phyloP scores from a whole-genome alignment of 108 stramenopile species.

The Asterionellopsis glacialis region DNA sequence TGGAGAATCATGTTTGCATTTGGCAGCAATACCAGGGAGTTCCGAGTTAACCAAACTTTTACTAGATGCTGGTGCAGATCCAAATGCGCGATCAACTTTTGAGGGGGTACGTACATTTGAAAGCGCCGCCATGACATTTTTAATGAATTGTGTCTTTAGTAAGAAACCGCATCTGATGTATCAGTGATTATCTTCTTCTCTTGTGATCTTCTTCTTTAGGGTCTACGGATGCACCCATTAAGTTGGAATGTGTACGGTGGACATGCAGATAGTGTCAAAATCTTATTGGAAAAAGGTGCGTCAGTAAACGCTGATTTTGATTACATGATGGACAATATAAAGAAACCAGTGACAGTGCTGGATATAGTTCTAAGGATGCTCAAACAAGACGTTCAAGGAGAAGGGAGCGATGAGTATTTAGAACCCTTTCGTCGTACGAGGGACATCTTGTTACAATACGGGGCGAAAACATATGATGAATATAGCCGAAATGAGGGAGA shows the following conservation, averaged over 20 bases:
- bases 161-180: background rate
- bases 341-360: constrained; percentile 43
- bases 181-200: background rate
- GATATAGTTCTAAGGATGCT: constrained; percentile 45
- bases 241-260: constrained; percentile 80
- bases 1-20: constrained; percentile 79
- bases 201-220: constrained; percentile 25
- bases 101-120: background rate
- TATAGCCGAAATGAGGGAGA: background rate
- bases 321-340: constrained; percentile 13
- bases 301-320: constrained; percentile 81
- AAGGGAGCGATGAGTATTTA: constrained; percentile 25
- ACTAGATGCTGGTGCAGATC: constrained; percentile 62
- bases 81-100: constrained; percentile 61
- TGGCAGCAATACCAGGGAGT: constrained; percentile 55
- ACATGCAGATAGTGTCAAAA: constrained; percentile 49
- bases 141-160: too few relatives aligned
- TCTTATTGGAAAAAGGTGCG: constrained; percentile 67
- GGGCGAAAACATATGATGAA: constrained; percentile 26
- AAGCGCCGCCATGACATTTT: too few relatives aligned
- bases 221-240: constrained; percentile 79
- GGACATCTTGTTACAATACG: constrained; percentile 38
- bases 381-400: constrained; percentile 23
- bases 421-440: constrained; percentile 45
- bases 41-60: constrained; percentile 44